A percentile compares a stretch with the other conserved stretches of the same genome.
phyloP scores from a whole-genome alignment of 345 rosid species.

The Sonneratia caseolaris region DNA sequence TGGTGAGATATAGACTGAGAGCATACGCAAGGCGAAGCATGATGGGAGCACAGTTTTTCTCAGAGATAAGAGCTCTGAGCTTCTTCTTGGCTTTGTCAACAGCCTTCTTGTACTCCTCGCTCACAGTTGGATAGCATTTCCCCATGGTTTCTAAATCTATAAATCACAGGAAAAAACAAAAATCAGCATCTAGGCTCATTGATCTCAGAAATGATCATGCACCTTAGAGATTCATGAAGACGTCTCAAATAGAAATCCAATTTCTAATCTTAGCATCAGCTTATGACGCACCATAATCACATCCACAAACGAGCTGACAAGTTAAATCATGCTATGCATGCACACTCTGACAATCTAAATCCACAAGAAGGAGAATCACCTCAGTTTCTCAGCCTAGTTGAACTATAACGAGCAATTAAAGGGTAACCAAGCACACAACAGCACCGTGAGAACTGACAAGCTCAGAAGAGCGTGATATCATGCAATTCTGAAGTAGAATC shows the following conservation, averaged over 20 bases:
- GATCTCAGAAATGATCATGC: background rate
- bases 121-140: conserved; percentile 71
- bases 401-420: no score
- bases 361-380: no score
- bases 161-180: background rate
- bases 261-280: background rate
- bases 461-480: no score
- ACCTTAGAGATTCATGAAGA: background rate
- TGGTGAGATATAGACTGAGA: background rate
- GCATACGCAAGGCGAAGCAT: conserved; percentile 86
- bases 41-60: conserved; percentile 85
- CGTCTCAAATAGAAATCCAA: background rate
- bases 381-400: no score
- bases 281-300: background rate
- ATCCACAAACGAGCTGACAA: no score
- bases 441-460: no score
- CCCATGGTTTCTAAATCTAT: conserved; percentile 28
- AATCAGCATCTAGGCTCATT: background rate
- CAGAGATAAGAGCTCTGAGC: conserved; percentile 80
- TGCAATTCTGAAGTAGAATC: no score
- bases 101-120: conserved; percentile 64
- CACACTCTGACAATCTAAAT: no score
- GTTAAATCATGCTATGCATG: no score
- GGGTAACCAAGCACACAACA: no score
- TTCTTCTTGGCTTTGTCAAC: conserved; percentile 68